Evolutionary conservation across 352 stramenopile genomes (phyloP), one percentile per base, ranked within the genome.

Genomic region (Pythium guiyangense): DNA sequence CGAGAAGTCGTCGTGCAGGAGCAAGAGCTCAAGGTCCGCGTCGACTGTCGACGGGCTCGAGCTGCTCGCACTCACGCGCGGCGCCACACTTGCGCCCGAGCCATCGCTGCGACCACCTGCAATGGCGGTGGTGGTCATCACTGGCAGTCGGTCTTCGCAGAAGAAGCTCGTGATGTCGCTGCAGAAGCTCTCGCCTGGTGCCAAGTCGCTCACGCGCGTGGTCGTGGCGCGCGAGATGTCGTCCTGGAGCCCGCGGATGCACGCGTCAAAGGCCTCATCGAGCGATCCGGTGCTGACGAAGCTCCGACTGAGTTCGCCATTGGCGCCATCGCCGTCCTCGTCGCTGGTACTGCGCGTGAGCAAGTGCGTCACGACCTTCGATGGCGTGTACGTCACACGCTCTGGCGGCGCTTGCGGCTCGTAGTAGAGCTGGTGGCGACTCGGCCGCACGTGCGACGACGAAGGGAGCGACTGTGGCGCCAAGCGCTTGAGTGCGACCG

Each of bases 221-320:
- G 54, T 70, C 2, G 65, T 73, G 14, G 73, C 58, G 6, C 61
- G 62, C 5, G 68, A 77, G 42, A 88, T 45, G 29, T 80, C 67
- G n/a, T 65, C 61, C 20, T 84, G 77, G 54, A 88, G 78, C n/a
- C 67, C 71, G 39, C 64, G 75, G 59, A 86, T 83, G 11, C 70
- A 74, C 22, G 73, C 62, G 18, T 85, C 57, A 40, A 86, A 60
- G 22, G 85, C 67, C 12, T 85, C 67, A 20, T 57, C 54, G 25
- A 77, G 48, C 49, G 66, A 65, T 9, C 60, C 60, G 0, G 50
- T 39, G 54, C 43, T 74, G 27, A 57, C 48, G 39, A 57, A 66
- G 48, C 66, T 77, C 44, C 53, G 64, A 20, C 49, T 49, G 26
- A 34, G 18, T 42, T 44, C 49, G 5, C 3, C 26, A 9, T 42